Evolutionary conservation across 345 rosid genomes (phyloP), one percentile per base, ranked within the genome.

Genomic region (Lepidium africanum): DNA sequence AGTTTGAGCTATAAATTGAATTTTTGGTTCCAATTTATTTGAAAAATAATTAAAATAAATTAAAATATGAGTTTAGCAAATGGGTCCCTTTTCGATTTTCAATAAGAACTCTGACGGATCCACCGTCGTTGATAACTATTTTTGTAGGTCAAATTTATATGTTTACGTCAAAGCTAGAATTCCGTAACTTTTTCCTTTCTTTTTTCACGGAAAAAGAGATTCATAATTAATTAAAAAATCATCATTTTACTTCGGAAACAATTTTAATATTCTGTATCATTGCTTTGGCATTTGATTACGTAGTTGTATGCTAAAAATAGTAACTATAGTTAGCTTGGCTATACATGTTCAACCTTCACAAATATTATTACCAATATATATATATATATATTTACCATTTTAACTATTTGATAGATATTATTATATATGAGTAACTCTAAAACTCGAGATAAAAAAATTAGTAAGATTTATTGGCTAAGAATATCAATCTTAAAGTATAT

Each of bases 241-340:
- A 72, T 63, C 70, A 72, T 72, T 72, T 72, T 48, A 36, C 76
- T 72, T 72, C n/a, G 51, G 37, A 64, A 56, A 64, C 76, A 72
- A 56, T 72, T 64, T 63, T 56, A 72, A 64, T 37, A 63, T 37
- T 54, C n/a, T 42, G 5, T 46, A 47, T 64, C 70, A 64, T 64
- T 64, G 70, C 76, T 64, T 72, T 35, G 36, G 51, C 27, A 47
- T 64, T 63, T 63, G 58, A 38, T 72, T 63, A 46, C 70, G 7
- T 38, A 16, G 38, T 54, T 63, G 63, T 32, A 42, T 72, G 9
- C 65, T 47, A 32, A 5, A 43, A 46, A 39, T 25, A 36, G 51
- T 72, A 10, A 36, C 63, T 43, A 71, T 50, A 14, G 45, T 48
- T 71, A 50, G 39, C 47, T 30, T 62, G 30, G 63, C 8, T 21